A percentile compares a stretch with the other conserved stretches of the same genome.
These are phyloP conservation scores for Luffa aegyptiaca DNA, from an alignment of 306 rosid genomes.

Conservation along the genomic window DNA sequence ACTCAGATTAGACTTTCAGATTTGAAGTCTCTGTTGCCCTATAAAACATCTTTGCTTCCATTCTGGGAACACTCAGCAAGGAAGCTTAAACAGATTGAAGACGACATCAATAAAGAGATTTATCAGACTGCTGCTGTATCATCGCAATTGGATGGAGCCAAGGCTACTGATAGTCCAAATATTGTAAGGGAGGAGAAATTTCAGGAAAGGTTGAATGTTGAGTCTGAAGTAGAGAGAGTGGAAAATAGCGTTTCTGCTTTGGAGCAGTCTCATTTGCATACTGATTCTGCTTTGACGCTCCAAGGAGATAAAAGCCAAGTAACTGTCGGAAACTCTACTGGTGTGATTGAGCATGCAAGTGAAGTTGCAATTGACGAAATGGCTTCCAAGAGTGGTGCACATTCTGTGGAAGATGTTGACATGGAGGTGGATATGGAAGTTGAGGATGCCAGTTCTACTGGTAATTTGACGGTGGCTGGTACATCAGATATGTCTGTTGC, in stretches of 20 bases:
- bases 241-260: constrained; percentile 20
- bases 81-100: constrained; percentile 59
- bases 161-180: constrained; percentile 23
- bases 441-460: constrained; percentile 53
- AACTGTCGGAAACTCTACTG: constrained; percentile 14
- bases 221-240: constrained; percentile 23
- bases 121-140: constrained; percentile 23
- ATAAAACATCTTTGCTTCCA: constrained; percentile 64
- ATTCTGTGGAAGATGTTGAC: constrained; percentile 65
- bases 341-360: constrained; percentile 27
- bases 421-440: constrained; percentile 99
- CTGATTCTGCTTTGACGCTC: constrained; percentile 13
- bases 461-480: constrained; percentile 15
- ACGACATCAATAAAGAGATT: constrained; percentile 39
- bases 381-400: constrained; percentile 22
- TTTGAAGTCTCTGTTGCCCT: constrained; percentile 50
- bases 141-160: constrained; percentile 21
- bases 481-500: constrained; percentile 15
- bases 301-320: constrained; percentile 16
- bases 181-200: constrained; percentile 18
- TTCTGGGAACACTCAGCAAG: constrained; percentile 81
- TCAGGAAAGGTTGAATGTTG: constrained; percentile 18
- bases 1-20: constrained; percentile 79
- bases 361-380: constrained; percentile 28
- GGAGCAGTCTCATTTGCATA: constrained; percentile 28